Evolutionary conservation across 768 basidiomycete genomes (phyloP), one percentile per base, ranked within the genome.

Genomic region (Cystofilobasidium capitatum): DNA sequence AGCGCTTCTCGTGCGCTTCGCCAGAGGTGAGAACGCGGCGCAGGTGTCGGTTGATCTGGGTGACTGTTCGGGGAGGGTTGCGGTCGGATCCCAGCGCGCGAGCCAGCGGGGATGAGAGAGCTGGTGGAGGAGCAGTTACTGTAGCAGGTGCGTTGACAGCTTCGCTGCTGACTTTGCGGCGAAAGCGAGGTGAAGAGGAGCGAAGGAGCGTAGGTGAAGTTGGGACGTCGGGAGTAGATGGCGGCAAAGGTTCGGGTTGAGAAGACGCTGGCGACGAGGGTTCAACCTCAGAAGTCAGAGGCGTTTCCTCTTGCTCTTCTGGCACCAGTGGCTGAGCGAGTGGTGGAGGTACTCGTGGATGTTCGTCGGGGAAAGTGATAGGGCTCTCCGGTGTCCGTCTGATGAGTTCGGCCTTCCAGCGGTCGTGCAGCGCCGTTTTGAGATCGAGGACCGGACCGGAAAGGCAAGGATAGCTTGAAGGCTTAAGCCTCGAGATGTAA

Each of bases 401-500:
- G 17, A 31, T 61, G 17, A 40, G 37, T 2, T 31, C 59, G 3
- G n/a, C 36, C 16, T 9, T 16, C 40, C 59, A 40, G 40, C 59
- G 37, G 39, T 40, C 40, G 4, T 40, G 24, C 39, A 44, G n/a
- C 40, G 37, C 40, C 39, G 29, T 61, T 26, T 68, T 68, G n/a
- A 68, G 42, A 20, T 68, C 66, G 24, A 68, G 55, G 35, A 57
- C 29, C 4, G 61, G 59, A 2, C 66, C 66, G 22, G 61, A 49
- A 22, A 68, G 57, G 47, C 79, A 84, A 87, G 76, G 66, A 65
- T 70, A 51, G 58, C 22, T n/a, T 26, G 65, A 44, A 35, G 51
- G 58, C 26, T 58, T 36, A 22, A 86, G 87, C 76, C 85, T 83
- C 58, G 89, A 91, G 72, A 91, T 88, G 76, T 89, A 91, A 74